phyloP scores from a whole-genome alignment of 768 basidiomycete genomes.

The Hericium rajendrae region DNA sequence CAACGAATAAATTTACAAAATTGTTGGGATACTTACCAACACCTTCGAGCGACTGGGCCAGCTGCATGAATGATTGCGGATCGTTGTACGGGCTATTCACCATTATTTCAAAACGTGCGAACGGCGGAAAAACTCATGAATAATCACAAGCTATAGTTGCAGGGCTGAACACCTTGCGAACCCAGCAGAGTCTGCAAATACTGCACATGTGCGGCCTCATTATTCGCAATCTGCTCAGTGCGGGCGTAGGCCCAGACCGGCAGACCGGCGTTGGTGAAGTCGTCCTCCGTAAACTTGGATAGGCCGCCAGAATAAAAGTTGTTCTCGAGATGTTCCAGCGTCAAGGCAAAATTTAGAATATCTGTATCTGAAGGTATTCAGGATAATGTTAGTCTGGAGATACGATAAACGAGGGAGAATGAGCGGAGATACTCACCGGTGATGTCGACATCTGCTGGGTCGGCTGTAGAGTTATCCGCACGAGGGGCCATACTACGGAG shows the following conservation, averaged over 20 bases:
- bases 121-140: neutral
- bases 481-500: too few species aligned
- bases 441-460: too few species aligned
- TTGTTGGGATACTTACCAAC: slow-evolving; percentile 27
- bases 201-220: slow-evolving; percentile 47
- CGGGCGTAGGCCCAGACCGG: slow-evolving; percentile 38
- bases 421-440: too few species aligned
- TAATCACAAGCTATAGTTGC: slow-evolving; percentile 52
- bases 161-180: slow-evolving; percentile 36
- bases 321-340: slow-evolving; percentile 38
- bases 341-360: slow-evolving; percentile 37
- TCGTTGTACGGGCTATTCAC: slow-evolving; percentile 29
- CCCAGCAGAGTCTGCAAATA: slow-evolving; percentile 39
- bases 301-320: slow-evolving; percentile 37
- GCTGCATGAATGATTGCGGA: slow-evolving; percentile 27
- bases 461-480: too few species aligned
- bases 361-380: slow-evolving; percentile 10
- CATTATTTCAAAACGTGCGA: slow-evolving; percentile 19
- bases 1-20: neutral
- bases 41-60: slow-evolving; percentile 40
- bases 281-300: slow-evolving; percentile 31
- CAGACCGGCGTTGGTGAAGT: slow-evolving; percentile 41
- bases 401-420: too few species aligned
- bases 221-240: slow-evolving; percentile 40
- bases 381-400: neutral